A percentile compares a stretch with the other conserved stretches of the same genome.
These are phyloP conservation scores for Calendula officinalis DNA, from an alignment of 129 eudicot genomes.

Conservation along the genomic window DNA sequence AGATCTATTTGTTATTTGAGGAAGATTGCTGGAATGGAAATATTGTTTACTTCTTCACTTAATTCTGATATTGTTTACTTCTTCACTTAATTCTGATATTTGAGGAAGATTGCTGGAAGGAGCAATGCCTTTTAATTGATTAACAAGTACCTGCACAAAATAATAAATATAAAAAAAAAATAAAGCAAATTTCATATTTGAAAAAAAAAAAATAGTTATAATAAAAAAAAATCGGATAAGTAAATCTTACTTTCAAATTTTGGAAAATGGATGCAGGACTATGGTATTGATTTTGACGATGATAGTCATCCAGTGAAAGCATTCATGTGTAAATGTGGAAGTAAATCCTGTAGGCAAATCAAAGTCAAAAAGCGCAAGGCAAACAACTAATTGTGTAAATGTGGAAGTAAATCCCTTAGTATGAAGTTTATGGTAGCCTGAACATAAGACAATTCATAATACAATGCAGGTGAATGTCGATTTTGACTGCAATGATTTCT, in stretches of 20 bases:
- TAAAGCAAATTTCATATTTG: too few relatives aligned
- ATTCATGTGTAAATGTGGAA: conserved; percentile 52
- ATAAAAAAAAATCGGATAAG: too few relatives aligned
- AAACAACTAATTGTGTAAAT: neutral
- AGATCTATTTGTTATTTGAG: conserved; percentile 54
- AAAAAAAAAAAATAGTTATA: too few relatives aligned
- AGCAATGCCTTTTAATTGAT: conserved; percentile 91
- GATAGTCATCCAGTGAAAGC: conserved; percentile 38
- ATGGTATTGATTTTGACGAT: conserved; percentile 52
- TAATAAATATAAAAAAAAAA: too few relatives aligned
- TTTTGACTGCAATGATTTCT: too few relatives aligned
- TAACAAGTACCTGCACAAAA: conserved; percentile 69
- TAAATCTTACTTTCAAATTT: too few relatives aligned
- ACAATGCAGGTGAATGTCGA: too few relatives aligned
- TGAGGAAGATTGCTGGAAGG: conserved; percentile 84
- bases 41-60: conserved; percentile 72
- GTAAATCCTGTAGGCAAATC: conserved; percentile 33
- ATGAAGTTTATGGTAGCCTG: neutral
- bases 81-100: conserved; percentile 75
- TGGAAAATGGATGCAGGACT: too few relatives aligned
- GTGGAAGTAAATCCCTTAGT: too few relatives aligned
- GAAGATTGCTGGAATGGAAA: conserved; percentile 72
- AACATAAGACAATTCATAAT: neutral
- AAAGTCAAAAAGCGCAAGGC: neutral
- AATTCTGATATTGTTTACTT: conserved; percentile 72